Conservation (phyloP, 2,329 filamentous ascomycete species). For the Neoarthrinium moseri region DNA sequence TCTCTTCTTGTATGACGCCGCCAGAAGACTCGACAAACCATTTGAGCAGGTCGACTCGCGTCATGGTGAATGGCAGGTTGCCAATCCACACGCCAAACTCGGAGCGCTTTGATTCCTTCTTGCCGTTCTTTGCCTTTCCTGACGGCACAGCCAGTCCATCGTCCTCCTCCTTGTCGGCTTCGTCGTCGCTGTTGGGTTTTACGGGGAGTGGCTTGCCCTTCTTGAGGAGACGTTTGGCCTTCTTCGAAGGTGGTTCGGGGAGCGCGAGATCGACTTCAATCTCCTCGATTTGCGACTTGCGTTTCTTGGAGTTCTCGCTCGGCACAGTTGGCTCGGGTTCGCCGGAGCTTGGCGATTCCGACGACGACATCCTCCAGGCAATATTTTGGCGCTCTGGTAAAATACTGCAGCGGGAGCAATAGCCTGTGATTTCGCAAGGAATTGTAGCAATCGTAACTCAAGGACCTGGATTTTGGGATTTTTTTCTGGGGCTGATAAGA, state of each 20-base stretch:
- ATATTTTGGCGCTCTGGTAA: neutral
- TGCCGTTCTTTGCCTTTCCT: constrained; percentile 32
- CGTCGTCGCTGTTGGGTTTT: constrained; percentile 40
- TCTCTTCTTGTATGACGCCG: constrained; percentile 61
- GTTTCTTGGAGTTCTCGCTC: constrained; percentile 55
- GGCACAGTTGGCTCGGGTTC: constrained; percentile 14
- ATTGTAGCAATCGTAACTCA: no score
- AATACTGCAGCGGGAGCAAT: neutral
- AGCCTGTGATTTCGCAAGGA: neutral
- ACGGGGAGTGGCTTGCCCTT: constrained; percentile 66
- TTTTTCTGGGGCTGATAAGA: constrained; percentile 32
- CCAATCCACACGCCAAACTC: constrained; percentile 93
- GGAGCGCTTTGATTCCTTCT: constrained; percentile 60
- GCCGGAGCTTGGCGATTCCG: constrained; percentile 12
- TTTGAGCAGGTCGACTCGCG: constrained; percentile 68
- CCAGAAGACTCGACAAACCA: constrained; percentile 77
- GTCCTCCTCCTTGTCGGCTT: constrained; percentile 37
- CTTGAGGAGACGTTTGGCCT: constrained; percentile 84
- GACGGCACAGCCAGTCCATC: constrained; percentile 24
- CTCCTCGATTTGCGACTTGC: constrained; percentile 68
- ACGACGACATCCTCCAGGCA: neutral
- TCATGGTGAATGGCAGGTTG: constrained; percentile 84
- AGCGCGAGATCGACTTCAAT: constrained; percentile 86
- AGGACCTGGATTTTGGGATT: constrained; percentile 15
- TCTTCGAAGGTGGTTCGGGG: constrained; percentile 95